Base-by-base conservation (phyloP, 192 early-diverging fungal species). In the Physocladia obscura region DNA sequence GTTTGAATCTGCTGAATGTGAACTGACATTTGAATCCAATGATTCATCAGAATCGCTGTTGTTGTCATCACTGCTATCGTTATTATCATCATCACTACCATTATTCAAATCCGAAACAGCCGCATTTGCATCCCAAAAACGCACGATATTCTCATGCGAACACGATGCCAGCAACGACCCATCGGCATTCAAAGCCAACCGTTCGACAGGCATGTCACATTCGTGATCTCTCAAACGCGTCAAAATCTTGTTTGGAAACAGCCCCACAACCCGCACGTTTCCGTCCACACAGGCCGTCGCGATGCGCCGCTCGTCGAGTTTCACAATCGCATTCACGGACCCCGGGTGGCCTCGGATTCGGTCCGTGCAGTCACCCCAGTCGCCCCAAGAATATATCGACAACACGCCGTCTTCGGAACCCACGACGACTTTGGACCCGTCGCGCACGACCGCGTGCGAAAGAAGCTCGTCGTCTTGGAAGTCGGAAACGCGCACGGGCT, bases 381-480 rank as follows among this genome's bases (percentile, higher is more conserved):
- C 81, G 29, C 89, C 91, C 82, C 89, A 98, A 1, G 88, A 85
- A 74, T 93, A 99, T 32, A 99, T 81, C 51, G 89, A 89, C 22
- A 99, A 67, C 0, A 91, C 85, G 30, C 97, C 97, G 29, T 90
- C 89, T 72, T 97, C 92, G 19, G 92, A 91, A 32, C 97, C 97
- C 2, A 94, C 91, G 1, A 96, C 85, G 5, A 88, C 96, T 74
- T 95, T 96, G 32, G 82, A 84, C 22, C 83, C 83, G 67, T 91
- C 85, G 65, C 88, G 86, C 8, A 94, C 84, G 50, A 93, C 74
- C 2, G 73, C 71, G 21, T 98, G 82, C 26, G 91, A 96, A 48
- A 99, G 74, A 38, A 98, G 82, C 71, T 98, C 97, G 75, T 97
- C 95, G 36, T 98, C 97, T 82, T 94, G 93, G 70, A 95, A 91